A percentile compares a stretch with the other conserved stretches of the same genome.
phyloP scores from a whole-genome alignment of 1,139 yeast genomes.

The Petasospora fabianii region DNA sequence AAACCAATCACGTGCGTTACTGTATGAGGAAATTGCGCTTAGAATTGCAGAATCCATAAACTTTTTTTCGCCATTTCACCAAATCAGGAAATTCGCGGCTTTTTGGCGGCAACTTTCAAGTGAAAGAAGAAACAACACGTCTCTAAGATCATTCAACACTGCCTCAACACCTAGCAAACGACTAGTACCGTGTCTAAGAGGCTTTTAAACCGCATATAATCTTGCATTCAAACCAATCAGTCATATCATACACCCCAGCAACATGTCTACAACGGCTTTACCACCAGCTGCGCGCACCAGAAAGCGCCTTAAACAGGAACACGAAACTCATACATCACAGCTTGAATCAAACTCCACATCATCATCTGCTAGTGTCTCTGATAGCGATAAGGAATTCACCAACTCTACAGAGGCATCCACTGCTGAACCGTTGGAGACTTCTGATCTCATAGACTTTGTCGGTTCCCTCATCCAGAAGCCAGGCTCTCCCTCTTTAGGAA shows the following conservation, averaged over 20 bases:
- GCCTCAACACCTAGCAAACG: no score
- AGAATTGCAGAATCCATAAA: slow-evolving; percentile 1
- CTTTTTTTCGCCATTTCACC: not conserved
- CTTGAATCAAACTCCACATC: slow-evolving; percentile 10
- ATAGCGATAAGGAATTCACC: slow-evolving; percentile 9
- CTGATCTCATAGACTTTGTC: slow-evolving; percentile 17
- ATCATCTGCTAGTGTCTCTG: slow-evolving; percentile 1
- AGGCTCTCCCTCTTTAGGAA: slow-evolving; percentile 15
- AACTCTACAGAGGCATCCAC: slow-evolving; percentile 5
- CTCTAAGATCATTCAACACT: no score
- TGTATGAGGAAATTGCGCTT: not conserved
- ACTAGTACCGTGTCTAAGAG: no score
- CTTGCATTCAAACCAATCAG: no score
- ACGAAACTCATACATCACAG: slow-evolving; percentile 8
- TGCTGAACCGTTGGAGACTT: slow-evolving; percentile 6
- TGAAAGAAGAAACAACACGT: not conserved
- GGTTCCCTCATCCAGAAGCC: slow-evolving; percentile 10
- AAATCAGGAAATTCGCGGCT: slow-evolving; percentile 8
- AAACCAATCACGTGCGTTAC: slow-evolving; percentile 4
- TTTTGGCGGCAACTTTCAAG: not conserved
- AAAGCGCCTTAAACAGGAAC: slow-evolving; percentile 12
- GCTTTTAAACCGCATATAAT: no score
- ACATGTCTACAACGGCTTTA: slow-evolving; percentile 8
- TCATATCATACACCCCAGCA: not conserved
- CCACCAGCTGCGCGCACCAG: slow-evolving; percentile 15